Evolutionary conservation across 176 grass and related monocot genomes (phyloP), one percentile per base, ranked within the genome.

Genomic region (Zoysia japonica): DNA sequence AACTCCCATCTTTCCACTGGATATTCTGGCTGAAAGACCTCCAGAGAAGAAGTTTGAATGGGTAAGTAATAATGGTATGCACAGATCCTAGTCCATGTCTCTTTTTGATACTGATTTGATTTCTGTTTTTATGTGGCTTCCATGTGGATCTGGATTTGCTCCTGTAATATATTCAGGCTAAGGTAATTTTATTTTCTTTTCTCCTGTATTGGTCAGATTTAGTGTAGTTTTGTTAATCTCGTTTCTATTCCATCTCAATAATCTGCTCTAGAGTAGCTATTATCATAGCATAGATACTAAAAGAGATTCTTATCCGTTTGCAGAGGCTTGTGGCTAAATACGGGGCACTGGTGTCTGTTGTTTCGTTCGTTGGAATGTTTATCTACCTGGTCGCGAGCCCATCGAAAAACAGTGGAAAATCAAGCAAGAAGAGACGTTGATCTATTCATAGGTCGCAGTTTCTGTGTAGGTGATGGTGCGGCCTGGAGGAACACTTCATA

Each of bases 11-110:
- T 88, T 52, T 75, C 83, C 90, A 2, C 65, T 98, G 50, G 90
- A 94, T 79, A 89, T 98, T 86, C 92, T 98, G 44, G 90, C 92
- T 11, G 90, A 91, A 60, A 94, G 86, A 53, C 90, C 78, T 85
- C 88, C 95, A 16, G 87, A 84, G 54, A 92, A 94, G 95, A 98
- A 93, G 84, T 98, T 98, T 79, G 90, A 90, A 81, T 98, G 88
- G 88, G 95, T 98, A 70, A 92, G 86, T 82, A 39, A 69, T 14
- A 2, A 3, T 51, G 59, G 17, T 86, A 20, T 1, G 55, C 76
- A 48, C 3, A 16, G 48, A 48, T 91, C 49, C 6, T 43, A 65
- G 13, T 72, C 3, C 16, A 11, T 36, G 4, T 65, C 17, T 55
- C 7, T 50, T 66, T 70, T 11, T 2, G 28, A 36, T 81, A 67